These are phyloP conservation scores for Saccharomycopsis selenospora DNA, from an alignment of 805 yeast species.

Conservation along the genomic window DNA sequence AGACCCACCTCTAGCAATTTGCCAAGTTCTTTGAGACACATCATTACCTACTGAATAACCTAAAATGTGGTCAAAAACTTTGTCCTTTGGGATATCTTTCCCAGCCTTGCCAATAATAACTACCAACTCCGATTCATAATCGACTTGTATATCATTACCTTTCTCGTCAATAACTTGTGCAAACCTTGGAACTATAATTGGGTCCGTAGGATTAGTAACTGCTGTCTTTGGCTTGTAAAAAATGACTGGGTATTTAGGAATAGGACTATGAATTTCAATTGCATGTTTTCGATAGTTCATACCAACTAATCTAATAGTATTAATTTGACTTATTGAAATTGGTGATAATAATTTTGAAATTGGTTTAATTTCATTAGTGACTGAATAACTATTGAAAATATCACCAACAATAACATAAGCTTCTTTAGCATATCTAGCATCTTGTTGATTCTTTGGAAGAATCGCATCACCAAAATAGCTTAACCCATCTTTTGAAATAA, in stretches of 20 bases:
- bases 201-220: constrained; percentile 36
- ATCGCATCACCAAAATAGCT: constrained; percentile 44
- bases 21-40: constrained; percentile 53
- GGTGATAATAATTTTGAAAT: constrained; percentile 37
- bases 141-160: constrained; percentile 27
- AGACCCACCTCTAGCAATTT: constrained; percentile 43
- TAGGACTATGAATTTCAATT: constrained; percentile 33
- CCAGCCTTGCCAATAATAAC: constrained; percentile 47
- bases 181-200: constrained; percentile 36
- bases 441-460: constrained; percentile 29
- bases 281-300: constrained; percentile 42
- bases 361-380: constrained; percentile 32
- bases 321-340: constrained; percentile 30
- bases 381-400: constrained; percentile 32
- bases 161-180: constrained; percentile 27
- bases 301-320: constrained; percentile 42
- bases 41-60: constrained; percentile 53
- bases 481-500: constrained; percentile 38
- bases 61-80: constrained; percentile 40
- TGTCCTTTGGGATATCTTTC: constrained; percentile 34
- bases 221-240: constrained; percentile 46
- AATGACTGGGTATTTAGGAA: constrained; percentile 43
- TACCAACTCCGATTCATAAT: constrained; percentile 50
- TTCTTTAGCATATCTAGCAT: constrained; percentile 32
- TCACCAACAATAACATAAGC: constrained; percentile 44